Evolutionary conservation across 345 rosid species (phyloP), one percentile per base, ranked within the genome.

Genomic region (Boechera retrofracta): DNA sequence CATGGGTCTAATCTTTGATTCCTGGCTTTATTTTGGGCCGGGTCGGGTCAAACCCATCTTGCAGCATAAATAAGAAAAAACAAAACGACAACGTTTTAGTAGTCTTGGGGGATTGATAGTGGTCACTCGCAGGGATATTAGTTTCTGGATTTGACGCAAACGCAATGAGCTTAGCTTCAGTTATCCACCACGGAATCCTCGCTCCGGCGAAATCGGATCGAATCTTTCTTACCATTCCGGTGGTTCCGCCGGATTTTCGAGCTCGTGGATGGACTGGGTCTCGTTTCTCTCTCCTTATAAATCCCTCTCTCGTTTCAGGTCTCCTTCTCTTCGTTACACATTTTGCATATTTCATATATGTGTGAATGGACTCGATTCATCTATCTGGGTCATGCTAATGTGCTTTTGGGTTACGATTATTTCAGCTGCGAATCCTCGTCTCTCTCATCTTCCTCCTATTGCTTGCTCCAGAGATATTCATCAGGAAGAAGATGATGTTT

Each of bases 91-190:
- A 0, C 73, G 77, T 72, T 72, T 78, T 0, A 3, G 18, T 10
- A 18, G 62, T 77, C 31, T 29, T 71, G 6, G 1, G 10, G 21
- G 55, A 66, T 57, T 65, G 54, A 57, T 78, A 51, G 26, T 58
- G 63, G 73, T 77, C 72, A 78, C 69, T 49, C 64, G 55, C 16
- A 21, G 42, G 24, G 24, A 21, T 21, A 21, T 59, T 49, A 65
- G 45, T 39, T 41, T 60, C 38, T 66, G 64, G 64, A 59, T 59
- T 58, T 59, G 18, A 65, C 35, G 69, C 21, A 39, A 67, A 35
- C 44, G 62, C 71, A 41, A 87, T 89, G 97, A 83, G 87, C 65
- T 74, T 88, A 58, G 83, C 98, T 84, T 87, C 97, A 15, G 91
- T 83, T 47, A 73, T 86, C 82, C 88, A 84, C 77, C 80, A 68